Evolutionary conservation across 768 basidiomycete genomes (phyloP).

Genomic region (Pleurotus pulmonarius): DNA sequence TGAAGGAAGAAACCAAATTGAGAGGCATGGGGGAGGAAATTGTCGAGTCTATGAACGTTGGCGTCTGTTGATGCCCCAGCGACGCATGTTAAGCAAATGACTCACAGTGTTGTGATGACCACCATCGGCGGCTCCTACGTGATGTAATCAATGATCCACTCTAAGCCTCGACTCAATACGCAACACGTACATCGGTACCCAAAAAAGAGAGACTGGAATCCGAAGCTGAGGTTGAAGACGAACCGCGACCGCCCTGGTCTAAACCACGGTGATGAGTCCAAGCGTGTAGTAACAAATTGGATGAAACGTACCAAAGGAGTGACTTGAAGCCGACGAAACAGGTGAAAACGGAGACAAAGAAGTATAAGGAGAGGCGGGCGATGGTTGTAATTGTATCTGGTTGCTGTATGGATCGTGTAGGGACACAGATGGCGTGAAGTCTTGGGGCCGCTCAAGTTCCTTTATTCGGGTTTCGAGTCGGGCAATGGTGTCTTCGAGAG

Average conservation of each 20-base stretch:
- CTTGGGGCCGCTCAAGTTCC: slow-evolving; percentile 54
- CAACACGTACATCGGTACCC: slow-evolving; percentile 7
- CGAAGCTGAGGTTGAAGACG: slow-evolving; percentile 30
- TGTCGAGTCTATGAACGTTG: slow-evolving; percentile 40
- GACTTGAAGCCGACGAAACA: slow-evolving; percentile 22
- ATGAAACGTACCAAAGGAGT: not conserved
- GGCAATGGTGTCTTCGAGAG: slow-evolving; percentile 56
- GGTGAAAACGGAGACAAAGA: not conserved
- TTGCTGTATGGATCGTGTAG: slow-evolving; percentile 48
- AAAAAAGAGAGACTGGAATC: slow-evolving; percentile 15
- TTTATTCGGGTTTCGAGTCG: slow-evolving; percentile 53
- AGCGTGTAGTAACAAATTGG: slow-evolving; percentile 24
- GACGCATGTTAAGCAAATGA: slow-evolving; percentile 4
- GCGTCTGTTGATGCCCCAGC: not conserved
- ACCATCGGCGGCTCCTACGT: slow-evolving; percentile 35
- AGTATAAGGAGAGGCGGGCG: slow-evolving; percentile 13
- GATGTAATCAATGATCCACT: slow-evolving; percentile 4
- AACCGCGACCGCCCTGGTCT: slow-evolving; percentile 14
- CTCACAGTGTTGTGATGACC: slow-evolving; percentile 35
- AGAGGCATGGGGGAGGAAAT: slow-evolving; percentile 53
- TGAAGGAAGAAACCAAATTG: slow-evolving; percentile 69
- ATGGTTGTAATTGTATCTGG: slow-evolving; percentile 25
- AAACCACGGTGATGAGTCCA: slow-evolving; percentile 21
- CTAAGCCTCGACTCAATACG: not conserved
- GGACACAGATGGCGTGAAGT: slow-evolving; percentile 40